Percentiles rank a stretch among this genome's conserved stretches.
These are phyloP conservation scores for Claviceps citrina DNA, from an alignment of 2,329 filamentous ascomycete species.

Conservation along the genomic window DNA sequence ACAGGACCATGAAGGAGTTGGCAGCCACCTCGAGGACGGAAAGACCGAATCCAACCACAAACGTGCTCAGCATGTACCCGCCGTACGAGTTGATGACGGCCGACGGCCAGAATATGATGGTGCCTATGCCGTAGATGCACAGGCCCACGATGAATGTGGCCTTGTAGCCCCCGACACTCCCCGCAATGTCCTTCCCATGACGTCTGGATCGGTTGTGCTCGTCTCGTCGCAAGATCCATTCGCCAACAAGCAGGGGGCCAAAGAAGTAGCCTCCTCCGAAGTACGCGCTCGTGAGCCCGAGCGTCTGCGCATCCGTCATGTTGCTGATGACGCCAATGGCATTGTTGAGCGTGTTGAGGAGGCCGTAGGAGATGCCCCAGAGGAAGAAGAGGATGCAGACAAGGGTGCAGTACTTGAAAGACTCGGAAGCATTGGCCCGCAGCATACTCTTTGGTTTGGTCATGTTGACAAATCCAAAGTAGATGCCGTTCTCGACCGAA, in stretches of 20 bases:
- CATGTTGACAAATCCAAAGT: constrained; percentile 68
- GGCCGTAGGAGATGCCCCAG: constrained; percentile 82
- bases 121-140: constrained; percentile 57
- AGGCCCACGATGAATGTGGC: constrained; percentile 66
- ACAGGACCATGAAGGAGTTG: constrained; percentile 58
- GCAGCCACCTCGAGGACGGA: constrained; percentile 67
- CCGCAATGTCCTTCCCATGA: constrained; percentile 21
- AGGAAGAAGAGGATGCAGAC: constrained; percentile 74
- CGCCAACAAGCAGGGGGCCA: constrained; percentile 53
- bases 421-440: constrained; percentile 45
- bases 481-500: constrained; percentile 32
- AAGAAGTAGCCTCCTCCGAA: constrained; percentile 56
- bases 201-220: constrained; percentile 37
- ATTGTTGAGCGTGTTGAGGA: constrained; percentile 67
- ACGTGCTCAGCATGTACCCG: constrained; percentile 59
- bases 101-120: constrained; percentile 77
- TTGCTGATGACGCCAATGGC: constrained; percentile 48
- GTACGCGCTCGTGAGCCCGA: constrained; percentile 55
- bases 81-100: constrained; percentile 59
- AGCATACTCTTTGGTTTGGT: constrained; percentile 55
- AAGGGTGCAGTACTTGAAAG: constrained; percentile 54
- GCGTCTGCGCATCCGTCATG: constrained; percentile 45
- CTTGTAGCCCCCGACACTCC: constrained; percentile 53
- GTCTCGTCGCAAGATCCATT: constrained; percentile 54
- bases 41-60: constrained; percentile 64